Evolutionary conservation across 164 flowering plant genomes (phyloP), one percentile per base, ranked within the genome.

Genomic region (Magnolia sinica): DNA sequence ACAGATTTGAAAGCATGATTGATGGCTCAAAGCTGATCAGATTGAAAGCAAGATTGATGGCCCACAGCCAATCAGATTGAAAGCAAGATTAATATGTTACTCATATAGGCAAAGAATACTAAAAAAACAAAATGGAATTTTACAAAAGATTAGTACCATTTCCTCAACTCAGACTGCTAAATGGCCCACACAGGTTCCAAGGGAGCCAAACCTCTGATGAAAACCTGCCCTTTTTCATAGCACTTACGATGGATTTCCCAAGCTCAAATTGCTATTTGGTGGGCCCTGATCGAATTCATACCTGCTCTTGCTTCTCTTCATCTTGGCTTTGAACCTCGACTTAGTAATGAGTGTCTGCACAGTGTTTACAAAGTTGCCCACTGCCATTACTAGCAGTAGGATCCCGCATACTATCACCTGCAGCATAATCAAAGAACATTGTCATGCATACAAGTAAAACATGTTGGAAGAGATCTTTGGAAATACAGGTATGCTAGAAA

Each of bases 321-420:
- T 89, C 78, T 93, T 96, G 11, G 98, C 98, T 83, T 96, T 96
- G 52, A 96, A 85, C 86, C 93, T 92, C 22, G 91, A 92, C 81
- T 96, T 96, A n/a, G 83, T 82, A 87, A 88, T 78, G 19, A 96
- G 89, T 0, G 99, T 94, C 81, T 96, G 87, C 70, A 94, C 91
- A 1, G 99, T 94, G 84, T 90, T 92, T 64, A 75, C 81, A 72
- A 96, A 96, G 86, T 96, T 96, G 70, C 97, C 99, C 37, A 87
- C 88, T 22, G 99, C 99, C 99, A 96, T 96, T 23, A 92, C 45
- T 65, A 92, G 89, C 79, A 96, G 83, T 64, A 96, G 90, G 77
- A 86, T 64, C 77, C 99, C 99, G 79, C 97, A 94, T 68, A 89
- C 87, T 24, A 88, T 76, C 10, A 94, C 92, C 98, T 96, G 91